Evolutionary conservation across 2,329 filamentous ascomycete genomes (phyloP).

Genomic region (Blumeriella jaapii): DNA sequence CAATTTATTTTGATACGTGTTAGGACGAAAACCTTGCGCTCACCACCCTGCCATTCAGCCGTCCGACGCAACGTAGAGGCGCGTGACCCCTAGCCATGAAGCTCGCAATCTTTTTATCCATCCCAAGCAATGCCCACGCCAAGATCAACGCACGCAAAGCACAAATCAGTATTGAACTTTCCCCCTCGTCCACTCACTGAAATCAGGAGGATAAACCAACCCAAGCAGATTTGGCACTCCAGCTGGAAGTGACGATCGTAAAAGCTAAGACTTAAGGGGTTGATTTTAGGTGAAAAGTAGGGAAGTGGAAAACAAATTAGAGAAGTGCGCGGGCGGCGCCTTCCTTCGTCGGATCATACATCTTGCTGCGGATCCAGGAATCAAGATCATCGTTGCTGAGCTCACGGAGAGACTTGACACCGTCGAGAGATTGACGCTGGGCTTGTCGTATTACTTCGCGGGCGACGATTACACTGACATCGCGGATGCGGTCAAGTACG

Average conservation of each 20-base stretch:
- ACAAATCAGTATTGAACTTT: not conserved
- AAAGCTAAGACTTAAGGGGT: too few relatives aligned
- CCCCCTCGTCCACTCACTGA: not conserved
- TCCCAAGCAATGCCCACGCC: not conserved
- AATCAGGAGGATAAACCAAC: not conserved
- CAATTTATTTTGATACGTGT: too few relatives aligned
- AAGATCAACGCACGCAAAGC: not conserved
- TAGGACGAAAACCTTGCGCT: too few relatives aligned
- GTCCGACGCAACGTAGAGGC: too few relatives aligned
- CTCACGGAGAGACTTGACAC: constrained; percentile 43
- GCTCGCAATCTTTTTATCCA: not conserved
- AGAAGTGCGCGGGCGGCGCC: not conserved
- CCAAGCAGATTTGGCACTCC: too few relatives aligned
- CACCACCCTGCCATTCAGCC: too few relatives aligned
- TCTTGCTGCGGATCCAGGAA: constrained; percentile 61
- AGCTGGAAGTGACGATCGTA: too few relatives aligned
- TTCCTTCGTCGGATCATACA: constrained; percentile 51
- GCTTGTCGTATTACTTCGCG: constrained; percentile 62
- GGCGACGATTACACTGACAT: constrained; percentile 68
- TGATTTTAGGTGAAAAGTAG: too few relatives aligned
- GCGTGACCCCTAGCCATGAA: not conserved
- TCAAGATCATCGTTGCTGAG: constrained; percentile 38
- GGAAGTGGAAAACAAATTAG: not conserved
- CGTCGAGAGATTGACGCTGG: constrained; percentile 54
- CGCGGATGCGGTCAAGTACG: constrained; percentile 60